Conservation (phyloP, 345 rosid genomes). For the Populus simonii region DNA sequence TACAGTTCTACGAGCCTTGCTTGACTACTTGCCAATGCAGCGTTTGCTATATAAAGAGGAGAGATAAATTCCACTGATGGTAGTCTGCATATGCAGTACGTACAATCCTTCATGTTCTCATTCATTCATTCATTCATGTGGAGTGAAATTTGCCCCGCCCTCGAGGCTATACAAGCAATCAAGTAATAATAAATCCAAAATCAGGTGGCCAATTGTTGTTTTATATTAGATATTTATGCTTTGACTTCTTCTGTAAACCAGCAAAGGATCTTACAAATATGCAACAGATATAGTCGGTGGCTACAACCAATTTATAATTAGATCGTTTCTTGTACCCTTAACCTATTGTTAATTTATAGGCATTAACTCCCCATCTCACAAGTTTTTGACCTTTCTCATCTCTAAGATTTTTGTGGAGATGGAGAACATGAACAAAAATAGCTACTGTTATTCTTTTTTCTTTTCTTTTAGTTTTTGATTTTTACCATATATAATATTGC, state of each 20-base stretch:
- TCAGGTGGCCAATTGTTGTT: slow-evolving; percentile 10
- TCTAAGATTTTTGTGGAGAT: background rate
- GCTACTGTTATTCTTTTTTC: too few relatives aligned
- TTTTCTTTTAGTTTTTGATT: too few relatives aligned
- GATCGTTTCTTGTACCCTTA: background rate
- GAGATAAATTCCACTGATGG: background rate
- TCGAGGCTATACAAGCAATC: slow-evolving; percentile 7
- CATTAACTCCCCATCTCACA: background rate
- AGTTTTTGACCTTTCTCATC: slow-evolving; percentile 3
- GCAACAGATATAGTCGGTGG: slow-evolving; percentile 20
- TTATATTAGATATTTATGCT: slow-evolving; percentile 1
- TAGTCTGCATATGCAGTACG: background rate
- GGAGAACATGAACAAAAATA: too few relatives aligned
- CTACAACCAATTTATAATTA: background rate
- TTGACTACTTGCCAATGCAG: background rate
- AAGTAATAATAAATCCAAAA: slow-evolving; percentile 8
- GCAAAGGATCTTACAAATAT: background rate
- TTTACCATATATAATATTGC: too few relatives aligned
- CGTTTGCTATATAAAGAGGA: background rate
- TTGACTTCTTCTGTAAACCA: slow-evolving; percentile 15
- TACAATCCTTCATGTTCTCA: slow-evolving; percentile 3
- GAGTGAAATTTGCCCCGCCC: slow-evolving; percentile 5
- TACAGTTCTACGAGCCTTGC: background rate
- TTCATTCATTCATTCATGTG: background rate
- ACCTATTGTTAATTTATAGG: background rate